Conservation (phyloP, 2,329 filamentous ascomycete species). For the Cercospora canescens region DNA sequence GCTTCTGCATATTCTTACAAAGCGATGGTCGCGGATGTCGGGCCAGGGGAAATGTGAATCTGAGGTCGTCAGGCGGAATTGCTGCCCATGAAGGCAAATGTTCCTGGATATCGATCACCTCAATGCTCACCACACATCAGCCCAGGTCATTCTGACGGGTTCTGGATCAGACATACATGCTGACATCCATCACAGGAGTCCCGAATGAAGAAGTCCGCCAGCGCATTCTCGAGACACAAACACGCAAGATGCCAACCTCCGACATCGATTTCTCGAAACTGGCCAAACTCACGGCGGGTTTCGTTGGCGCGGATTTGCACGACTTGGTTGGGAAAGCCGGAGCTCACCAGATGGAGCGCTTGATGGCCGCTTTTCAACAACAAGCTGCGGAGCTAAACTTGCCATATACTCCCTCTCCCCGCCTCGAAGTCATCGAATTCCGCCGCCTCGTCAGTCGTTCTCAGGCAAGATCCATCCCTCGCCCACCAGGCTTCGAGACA, state of each 20-base stretch:
- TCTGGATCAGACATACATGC: not conserved
- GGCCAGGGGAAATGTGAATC: not conserved
- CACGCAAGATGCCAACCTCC: constrained; percentile 61
- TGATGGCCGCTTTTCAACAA: constrained; percentile 53
- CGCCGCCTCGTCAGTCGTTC: constrained; percentile 48
- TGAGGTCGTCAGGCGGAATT: not conserved
- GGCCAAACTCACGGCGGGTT: constrained; percentile 85
- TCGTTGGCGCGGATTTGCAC: constrained; percentile 86
- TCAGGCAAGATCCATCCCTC: constrained; percentile 44
- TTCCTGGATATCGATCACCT: not conserved
- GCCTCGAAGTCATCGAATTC: constrained; percentile 39
- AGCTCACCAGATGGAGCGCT: constrained; percentile 63
- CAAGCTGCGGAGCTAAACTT: constrained; percentile 30
- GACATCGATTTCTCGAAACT: constrained; percentile 74
- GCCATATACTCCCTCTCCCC: constrained; percentile 35
- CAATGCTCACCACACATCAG: not conserved
- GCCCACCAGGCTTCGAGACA: constrained; percentile 55
- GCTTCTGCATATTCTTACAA: not conserved
- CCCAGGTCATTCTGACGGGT: not conserved
- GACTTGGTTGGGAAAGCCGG: constrained; percentile 68
- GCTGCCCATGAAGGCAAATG: not conserved
- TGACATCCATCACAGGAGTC: constrained; percentile 46
- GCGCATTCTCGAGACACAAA: constrained; percentile 74
- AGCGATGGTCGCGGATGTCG: not conserved
- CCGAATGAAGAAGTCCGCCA: constrained; percentile 77